Evolutionary conservation across 2,329 filamentous ascomycete genomes (phyloP).

Genomic region (Sporothrix brunneoviolacea): DNA sequence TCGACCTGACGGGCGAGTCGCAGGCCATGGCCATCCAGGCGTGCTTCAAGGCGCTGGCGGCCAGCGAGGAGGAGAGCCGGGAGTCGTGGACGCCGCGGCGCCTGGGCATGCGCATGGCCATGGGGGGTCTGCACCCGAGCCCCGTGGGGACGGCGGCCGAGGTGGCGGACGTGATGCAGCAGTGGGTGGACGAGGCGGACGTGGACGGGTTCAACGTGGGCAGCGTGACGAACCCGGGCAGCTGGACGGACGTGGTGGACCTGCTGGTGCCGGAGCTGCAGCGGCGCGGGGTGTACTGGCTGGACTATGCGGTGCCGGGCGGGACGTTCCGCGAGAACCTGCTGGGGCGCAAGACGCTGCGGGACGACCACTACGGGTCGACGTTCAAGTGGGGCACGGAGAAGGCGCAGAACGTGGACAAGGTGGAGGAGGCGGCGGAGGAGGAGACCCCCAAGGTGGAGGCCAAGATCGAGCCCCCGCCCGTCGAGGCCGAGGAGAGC

Average conservation of each 20-base stretch:
- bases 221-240: conserved; percentile 40
- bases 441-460: background rate
- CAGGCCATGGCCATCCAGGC: conserved; percentile 9
- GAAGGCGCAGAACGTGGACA: background rate
- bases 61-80: background rate
- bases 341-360: conserved; percentile 30
- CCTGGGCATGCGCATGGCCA: conserved; percentile 17
- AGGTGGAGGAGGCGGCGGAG: background rate
- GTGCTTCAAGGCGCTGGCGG: conserved; percentile 7
- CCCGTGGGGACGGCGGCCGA: conserved; percentile 58
- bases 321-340: conserved; percentile 39
- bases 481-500: background rate
- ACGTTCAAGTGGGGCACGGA: conserved; percentile 24
- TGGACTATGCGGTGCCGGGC: conserved; percentile 2
- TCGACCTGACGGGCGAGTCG: conserved; percentile 11
- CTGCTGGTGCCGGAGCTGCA: conserved; percentile 57
- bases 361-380: conserved; percentile 33
- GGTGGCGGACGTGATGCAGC: conserved; percentile 61
- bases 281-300: conserved; percentile 47
- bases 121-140: conserved; percentile 18
- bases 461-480: background rate
- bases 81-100: conserved; percentile 15
- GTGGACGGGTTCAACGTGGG: conserved; percentile 64
- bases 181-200: conserved; percentile 61
- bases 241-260: conserved; percentile 59